These are phyloP conservation scores for Echinosophora koreensis DNA, from an alignment of 306 rosid genomes.

Conservation along the genomic window DNA sequence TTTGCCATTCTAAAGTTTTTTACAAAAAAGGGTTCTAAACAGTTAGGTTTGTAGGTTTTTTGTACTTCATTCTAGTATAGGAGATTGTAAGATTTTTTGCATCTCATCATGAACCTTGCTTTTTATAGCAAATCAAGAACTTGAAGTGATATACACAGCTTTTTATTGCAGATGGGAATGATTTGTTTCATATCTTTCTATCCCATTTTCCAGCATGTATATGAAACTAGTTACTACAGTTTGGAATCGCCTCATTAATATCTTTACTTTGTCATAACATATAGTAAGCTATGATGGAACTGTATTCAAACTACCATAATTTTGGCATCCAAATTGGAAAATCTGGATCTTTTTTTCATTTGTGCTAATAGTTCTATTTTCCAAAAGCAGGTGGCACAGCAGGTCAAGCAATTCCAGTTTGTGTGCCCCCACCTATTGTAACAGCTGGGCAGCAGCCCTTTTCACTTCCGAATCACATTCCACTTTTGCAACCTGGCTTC, in stretches of 20 bases:
- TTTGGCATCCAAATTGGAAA: slow-evolving; percentile 29
- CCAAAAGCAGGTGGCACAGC: slow-evolving; percentile 61
- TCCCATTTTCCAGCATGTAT: neutral
- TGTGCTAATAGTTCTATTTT: slow-evolving; percentile 25
- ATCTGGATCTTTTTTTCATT: slow-evolving; percentile 14
- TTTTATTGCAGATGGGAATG: neutral
- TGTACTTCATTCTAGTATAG: neutral
- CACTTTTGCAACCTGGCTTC: slow-evolving; percentile 66
- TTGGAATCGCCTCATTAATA: slow-evolving; percentile 13
- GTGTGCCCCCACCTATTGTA: slow-evolving; percentile 64
- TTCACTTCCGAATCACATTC: slow-evolving; percentile 67
- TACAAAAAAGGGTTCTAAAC: too few species aligned
- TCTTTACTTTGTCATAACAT: neutral
- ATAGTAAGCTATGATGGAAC: slow-evolving; percentile 12
- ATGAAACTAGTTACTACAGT: slow-evolving; percentile 18
- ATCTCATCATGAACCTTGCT: neutral
- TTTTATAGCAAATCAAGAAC: neutral
- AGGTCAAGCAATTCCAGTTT: slow-evolving; percentile 69
- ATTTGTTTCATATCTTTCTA: neutral
- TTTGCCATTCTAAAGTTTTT: too few species aligned
- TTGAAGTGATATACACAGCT: neutral
- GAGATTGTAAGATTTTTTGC: slow-evolving; percentile 14
- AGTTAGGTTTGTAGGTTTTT: neutral
- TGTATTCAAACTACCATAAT: neutral
- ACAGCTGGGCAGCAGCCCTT: slow-evolving; percentile 66